These are phyloP conservation scores for Avena insularis DNA, from an alignment of 176 grass and related monocot species.

Conservation along the genomic window DNA sequence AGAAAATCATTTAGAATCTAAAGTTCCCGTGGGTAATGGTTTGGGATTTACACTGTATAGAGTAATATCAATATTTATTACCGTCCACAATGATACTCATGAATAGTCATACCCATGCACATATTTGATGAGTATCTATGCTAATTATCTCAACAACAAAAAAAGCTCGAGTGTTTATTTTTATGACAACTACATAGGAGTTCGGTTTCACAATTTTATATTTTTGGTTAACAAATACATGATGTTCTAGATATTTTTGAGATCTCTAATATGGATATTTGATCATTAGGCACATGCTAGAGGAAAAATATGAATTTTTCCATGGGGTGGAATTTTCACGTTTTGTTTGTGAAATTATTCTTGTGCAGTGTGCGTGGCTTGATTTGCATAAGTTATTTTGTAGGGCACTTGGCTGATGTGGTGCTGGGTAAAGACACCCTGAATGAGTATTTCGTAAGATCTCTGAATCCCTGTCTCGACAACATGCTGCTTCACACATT, in stretches of 20 bases:
- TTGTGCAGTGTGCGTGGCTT: too few relatives aligned
- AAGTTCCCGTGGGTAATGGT: too few relatives aligned
- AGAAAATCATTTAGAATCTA: not conserved
- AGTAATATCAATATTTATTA: too few relatives aligned
- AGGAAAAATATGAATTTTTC: not conserved
- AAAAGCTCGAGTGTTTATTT: not conserved
- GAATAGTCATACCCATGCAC: not conserved
- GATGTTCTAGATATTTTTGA: not conserved
- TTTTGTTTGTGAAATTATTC: not conserved
- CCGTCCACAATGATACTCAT: not conserved
- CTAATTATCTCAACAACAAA: not conserved
- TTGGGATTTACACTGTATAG: too few relatives aligned
- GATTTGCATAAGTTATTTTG: not conserved
- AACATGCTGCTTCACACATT: not conserved
- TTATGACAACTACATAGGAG: not conserved
- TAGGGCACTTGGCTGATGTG: conserved; percentile 80
- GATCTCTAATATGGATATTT: not conserved
- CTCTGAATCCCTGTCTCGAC: not conserved
- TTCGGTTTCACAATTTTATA: not conserved
- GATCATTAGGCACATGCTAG: not conserved
- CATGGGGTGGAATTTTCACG: not conserved
- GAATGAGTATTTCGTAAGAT: conserved; percentile 80
- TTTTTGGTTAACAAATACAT: not conserved
- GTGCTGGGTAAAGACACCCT: conserved; percentile 79
- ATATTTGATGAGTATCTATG: not conserved